These are phyloP conservation scores for Thelonectria olida DNA, from an alignment of 2,329 filamentous ascomycete genomes.

Conservation along the genomic window DNA sequence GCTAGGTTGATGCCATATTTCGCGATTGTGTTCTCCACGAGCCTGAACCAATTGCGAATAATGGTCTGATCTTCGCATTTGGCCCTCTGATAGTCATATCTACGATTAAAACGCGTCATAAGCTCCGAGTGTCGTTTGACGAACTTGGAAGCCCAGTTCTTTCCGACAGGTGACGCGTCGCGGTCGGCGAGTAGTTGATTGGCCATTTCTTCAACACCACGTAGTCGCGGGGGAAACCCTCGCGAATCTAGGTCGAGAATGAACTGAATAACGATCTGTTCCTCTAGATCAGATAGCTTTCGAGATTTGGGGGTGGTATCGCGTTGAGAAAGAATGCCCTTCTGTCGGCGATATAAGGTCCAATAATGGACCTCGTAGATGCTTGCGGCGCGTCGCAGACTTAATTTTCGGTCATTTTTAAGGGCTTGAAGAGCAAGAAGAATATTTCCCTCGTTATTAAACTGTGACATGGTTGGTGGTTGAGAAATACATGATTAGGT, in stretches of 20 bases:
- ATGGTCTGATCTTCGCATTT: no score
- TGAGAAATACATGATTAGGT: neutral
- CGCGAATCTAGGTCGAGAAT: no score
- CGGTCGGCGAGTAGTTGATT: neutral
- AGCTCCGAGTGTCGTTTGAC: no score
- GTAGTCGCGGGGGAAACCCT: neutral
- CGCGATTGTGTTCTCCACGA: no score
- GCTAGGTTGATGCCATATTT: no score
- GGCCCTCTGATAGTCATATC: no score
- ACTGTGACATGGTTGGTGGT: neutral
- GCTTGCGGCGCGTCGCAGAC: neutral
- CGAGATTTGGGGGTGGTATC: neutral
- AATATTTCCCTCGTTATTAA: neutral
- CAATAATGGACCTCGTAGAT: neutral
- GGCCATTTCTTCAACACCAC: neutral
- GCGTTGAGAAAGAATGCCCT: neutral
- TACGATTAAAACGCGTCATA: no score
- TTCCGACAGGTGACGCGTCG: no score
- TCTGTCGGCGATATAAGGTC: neutral
- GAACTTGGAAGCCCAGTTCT: no score
- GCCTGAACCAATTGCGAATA: no score
- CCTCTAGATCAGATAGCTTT: no score
- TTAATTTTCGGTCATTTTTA: no score
- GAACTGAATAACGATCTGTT: neutral
- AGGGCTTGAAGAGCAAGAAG: neutral